A percentile compares a stretch with the other conserved stretches of the same genome.
Conservation (phyloP, 1,139 yeast genomes). For the Pichia sp. region DNA sequence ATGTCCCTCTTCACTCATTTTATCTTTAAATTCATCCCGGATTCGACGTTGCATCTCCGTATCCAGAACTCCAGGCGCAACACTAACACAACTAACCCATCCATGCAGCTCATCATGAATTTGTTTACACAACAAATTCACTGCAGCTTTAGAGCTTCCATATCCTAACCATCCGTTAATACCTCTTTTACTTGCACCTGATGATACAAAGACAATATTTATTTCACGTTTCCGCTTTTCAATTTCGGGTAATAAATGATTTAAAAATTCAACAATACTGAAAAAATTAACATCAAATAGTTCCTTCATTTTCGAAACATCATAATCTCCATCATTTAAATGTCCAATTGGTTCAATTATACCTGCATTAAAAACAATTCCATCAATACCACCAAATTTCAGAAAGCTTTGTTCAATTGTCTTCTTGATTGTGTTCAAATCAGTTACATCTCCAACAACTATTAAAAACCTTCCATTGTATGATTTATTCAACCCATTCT, state of each 20-base stretch:
- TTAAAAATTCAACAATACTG: constrained; percentile 60
- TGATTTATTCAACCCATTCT: constrained; percentile 36
- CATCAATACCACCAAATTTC: constrained; percentile 57
- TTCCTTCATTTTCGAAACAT: constrained; percentile 51
- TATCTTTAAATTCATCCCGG: constrained; percentile 48
- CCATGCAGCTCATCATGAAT: constrained; percentile 61
- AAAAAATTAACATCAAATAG: constrained; percentile 76
- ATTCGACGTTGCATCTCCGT: constrained; percentile 80
- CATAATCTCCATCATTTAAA: constrained; percentile 37
- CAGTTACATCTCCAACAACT: constrained; percentile 64
- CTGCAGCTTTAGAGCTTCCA: constrained; percentile 84
- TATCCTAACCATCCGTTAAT: constrained; percentile 84
- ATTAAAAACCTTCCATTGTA: constrained; percentile 41
- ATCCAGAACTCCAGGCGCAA: constrained; percentile 93
- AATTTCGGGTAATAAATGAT: constrained; percentile 41
- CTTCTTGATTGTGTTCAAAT: constrained; percentile 31
- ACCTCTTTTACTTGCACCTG: constrained; percentile 68
- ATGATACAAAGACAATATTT: constrained; percentile 65
- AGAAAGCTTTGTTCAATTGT: constrained; percentile 45
- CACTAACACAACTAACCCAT: constrained; percentile 48
- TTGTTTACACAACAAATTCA: constrained; percentile 65
- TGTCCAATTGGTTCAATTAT: constrained; percentile 71
- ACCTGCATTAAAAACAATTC: constrained; percentile 84
- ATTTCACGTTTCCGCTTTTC: constrained; percentile 27
- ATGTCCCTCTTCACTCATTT: constrained; percentile 53